phyloP scores from a whole-genome alignment of 169 alveolate genomes.

The Nephromyces sp. region DNA sequence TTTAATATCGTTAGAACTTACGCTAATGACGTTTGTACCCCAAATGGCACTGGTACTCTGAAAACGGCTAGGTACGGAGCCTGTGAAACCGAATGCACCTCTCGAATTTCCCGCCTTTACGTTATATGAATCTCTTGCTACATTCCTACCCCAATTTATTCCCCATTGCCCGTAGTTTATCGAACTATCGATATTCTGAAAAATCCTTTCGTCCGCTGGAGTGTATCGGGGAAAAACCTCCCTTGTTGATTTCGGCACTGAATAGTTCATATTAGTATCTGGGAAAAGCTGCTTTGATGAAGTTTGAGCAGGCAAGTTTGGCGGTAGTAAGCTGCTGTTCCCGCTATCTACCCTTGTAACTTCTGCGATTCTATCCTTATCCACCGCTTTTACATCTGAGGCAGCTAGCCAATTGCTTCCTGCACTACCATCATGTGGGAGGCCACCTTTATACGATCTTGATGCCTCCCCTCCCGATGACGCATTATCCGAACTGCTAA shows the following conservation, averaged over 20 bases:
- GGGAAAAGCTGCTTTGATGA: too few species aligned
- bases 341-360: too few species aligned
- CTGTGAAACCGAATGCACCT: conserved; percentile 9
- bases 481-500: too few species aligned
- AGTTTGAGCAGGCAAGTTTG: too few species aligned
- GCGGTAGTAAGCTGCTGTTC: too few species aligned
- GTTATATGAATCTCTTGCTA: neutral
- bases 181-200: neutral
- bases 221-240: neutral
- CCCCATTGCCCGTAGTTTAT: conserved; percentile 20
- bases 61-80: conserved; percentile 9
- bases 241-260: too few species aligned
- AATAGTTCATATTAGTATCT: too few species aligned
- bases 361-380: neutral
- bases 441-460: neutral
- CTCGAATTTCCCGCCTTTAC: conserved; percentile 11
- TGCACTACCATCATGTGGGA: neutral
- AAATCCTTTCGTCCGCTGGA: neutral
- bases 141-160: conserved; percentile 7
- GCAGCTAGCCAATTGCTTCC: neutral
- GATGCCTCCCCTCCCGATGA: too few species aligned
- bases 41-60: conserved; percentile 9
- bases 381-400: neutral
- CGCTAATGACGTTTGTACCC: conserved; percentile 10
- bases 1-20: neutral